Conservation (phyloP, 345 rosid genomes). For the Syzygium grande region DNA sequence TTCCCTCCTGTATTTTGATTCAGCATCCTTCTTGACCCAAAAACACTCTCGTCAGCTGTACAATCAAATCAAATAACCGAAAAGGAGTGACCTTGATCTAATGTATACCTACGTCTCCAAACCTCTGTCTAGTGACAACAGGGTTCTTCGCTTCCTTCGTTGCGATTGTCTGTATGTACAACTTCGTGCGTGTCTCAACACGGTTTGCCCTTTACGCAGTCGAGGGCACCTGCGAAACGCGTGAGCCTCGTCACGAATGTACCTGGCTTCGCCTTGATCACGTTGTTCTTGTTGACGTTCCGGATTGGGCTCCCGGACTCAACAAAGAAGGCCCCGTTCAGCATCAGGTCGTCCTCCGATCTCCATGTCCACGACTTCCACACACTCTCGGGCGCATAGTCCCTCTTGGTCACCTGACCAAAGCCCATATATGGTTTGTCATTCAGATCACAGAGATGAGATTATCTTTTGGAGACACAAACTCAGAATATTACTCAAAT, state of each 20-base stretch:
- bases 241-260: constrained; percentile 18
- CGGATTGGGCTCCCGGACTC: constrained; percentile 11
- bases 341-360: constrained; percentile 26
- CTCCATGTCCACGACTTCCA: constrained; percentile 40
- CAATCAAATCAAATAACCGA: neutral
- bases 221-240: constrained; percentile 19
- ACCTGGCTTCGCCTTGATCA: constrained; percentile 23
- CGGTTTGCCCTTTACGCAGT: constrained; percentile 12
- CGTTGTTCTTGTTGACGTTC: constrained; percentile 4
- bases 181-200: neutral
- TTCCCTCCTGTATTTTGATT: neutral
- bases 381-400: constrained; percentile 11
- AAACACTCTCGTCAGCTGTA: neutral
- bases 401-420: constrained; percentile 34
- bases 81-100: neutral
- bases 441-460: neutral
- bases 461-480: neutral
- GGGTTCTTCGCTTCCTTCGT: neutral
- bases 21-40: neutral
- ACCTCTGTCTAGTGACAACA: neutral
- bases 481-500: neutral
- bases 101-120: neutral
- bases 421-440: neutral
- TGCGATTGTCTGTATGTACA: neutral
- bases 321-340: constrained; percentile 34